Evolutionary conservation across 2,329 filamentous ascomycete genomes (phyloP), one percentile per base, ranked within the genome.

Genomic region (Aspergillus candidus): DNA sequence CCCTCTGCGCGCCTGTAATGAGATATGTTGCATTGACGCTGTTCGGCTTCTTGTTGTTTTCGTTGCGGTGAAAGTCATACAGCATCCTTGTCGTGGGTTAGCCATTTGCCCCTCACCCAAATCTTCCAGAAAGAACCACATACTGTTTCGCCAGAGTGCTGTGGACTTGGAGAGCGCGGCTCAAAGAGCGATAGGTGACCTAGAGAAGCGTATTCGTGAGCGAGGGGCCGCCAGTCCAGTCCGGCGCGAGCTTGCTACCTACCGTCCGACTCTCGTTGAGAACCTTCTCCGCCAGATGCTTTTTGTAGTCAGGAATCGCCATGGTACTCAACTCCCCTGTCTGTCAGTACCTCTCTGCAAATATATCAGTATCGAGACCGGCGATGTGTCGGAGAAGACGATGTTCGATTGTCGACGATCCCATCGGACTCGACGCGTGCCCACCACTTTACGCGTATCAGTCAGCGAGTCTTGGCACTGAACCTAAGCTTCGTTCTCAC

Each of bases 1-100:
- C 57, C 41, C 67, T 73, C 57, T 79, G 84, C 15, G 72, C 78
- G 32, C 91, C 93, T 40, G 83, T 85, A 36, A 98, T 63, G 38
- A 96, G 72, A 67, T 96, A 98, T n/a, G 89, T 96, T 35, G 91
- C 93, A 69, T 94, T 80, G n/a, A 96, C 74, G 18, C 81, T 83
- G 15, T 80, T 78, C 0, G 85, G 76, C 48, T 82, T 84, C 65
- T 84, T 87, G 43, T 72, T 75, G 65, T 89, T 94, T 62, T 94
- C 86, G 44, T 75, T 79, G 50, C 77, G 75, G 64, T 96, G 80
- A 55, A 94, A 97, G 29, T 94, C 86, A 67, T 80, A 94, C 12
- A 90, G 80, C 79, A 93, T 94, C 65, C 84, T 94, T 41, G 13
- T 51, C 11, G 4, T 1, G 2, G 7, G 36, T 44, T 10, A 52